Percentiles rank a stretch among this genome's conserved stretches.
Evolutionary conservation across 352 stramenopile genomes (phyloP).

Genomic region (Globisporangium cylindrosporum): DNA sequence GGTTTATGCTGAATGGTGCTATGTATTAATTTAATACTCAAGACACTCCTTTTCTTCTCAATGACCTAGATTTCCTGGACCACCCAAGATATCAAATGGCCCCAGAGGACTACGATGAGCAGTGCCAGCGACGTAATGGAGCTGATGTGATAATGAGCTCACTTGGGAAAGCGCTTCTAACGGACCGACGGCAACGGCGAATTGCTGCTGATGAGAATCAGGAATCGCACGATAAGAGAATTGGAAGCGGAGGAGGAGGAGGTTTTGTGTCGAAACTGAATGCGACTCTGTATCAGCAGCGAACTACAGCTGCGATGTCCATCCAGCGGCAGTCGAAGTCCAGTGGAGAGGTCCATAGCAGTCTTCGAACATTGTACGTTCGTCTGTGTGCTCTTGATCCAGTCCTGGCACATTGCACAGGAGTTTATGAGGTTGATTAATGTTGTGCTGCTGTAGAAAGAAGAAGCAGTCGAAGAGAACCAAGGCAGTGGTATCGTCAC

Average conservation of each 20-base stretch:
- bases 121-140: not conserved
- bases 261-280: not conserved
- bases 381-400: not conserved
- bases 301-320: not conserved
- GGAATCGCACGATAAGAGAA: slow-evolving; percentile 4
- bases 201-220: slow-evolving; percentile 14
- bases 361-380: slow-evolving; percentile 15
- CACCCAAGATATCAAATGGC: slow-evolving; percentile 23
- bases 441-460: not conserved
- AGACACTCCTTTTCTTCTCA: not conserved
- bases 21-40: not conserved
- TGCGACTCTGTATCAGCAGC: not conserved
- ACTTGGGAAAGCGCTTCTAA: slow-evolving; percentile 22
- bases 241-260: not conserved
- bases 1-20: not conserved
- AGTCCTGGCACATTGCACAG: not conserved
- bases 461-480: slow-evolving; percentile 18
- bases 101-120: not conserved
- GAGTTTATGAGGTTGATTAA: not conserved
- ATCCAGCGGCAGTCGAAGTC: slow-evolving; percentile 17
- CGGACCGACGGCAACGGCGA: not conserved
- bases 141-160: slow-evolving; percentile 9
- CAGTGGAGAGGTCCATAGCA: slow-evolving; percentile 4
- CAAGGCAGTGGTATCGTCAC: slow-evolving; percentile 15
- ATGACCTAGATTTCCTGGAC: slow-evolving; percentile 41